Evolutionary conservation across 1,284 basidiomycete genomes (phyloP).

Genomic region (Irpex sp.): DNA sequence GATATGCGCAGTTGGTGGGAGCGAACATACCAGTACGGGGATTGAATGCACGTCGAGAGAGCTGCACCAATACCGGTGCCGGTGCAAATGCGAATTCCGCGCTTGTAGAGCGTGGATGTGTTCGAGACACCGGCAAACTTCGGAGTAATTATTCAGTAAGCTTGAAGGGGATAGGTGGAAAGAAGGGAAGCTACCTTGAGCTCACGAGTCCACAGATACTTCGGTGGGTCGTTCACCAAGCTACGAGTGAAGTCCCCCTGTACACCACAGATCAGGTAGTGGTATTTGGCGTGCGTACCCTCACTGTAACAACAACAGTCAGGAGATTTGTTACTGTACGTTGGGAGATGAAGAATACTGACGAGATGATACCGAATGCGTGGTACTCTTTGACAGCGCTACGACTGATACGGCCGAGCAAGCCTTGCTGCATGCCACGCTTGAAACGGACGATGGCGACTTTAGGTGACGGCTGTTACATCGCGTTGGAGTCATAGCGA

Average conservation of each 20-base stretch:
- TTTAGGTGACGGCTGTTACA: conserved; percentile 53
- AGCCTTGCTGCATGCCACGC: conserved; percentile 62
- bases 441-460: conserved; percentile 57
- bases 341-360: conserved; percentile 17
- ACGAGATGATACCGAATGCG: conserved; percentile 59
- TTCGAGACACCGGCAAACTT: conserved; percentile 79
- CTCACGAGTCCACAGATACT: conserved; percentile 67
- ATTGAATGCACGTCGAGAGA: conserved; percentile 71
- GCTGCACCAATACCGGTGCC: conserved; percentile 77
- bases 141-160: conserved; percentile 2
- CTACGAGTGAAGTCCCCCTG: conserved; percentile 74
- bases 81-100: conserved; percentile 75
- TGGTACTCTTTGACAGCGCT: conserved; percentile 59
- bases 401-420: conserved; percentile 54
- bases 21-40: conserved; percentile 55
- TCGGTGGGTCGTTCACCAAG: conserved; percentile 66
- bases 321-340: conserved; percentile 9
- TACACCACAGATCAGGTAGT: conserved; percentile 76
- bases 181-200: conserved; percentile 48
- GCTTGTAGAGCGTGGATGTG: conserved; percentile 69
- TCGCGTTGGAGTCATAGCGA: neutral
- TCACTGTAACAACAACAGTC: conserved; percentile 39
- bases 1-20: neutral
- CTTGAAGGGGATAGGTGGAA: neutral
- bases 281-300: conserved; percentile 63